Percentiles rank a stretch among this genome's conserved stretches.
These are phyloP conservation scores for Fusarium gaditjirri DNA, from an alignment of 2,329 filamentous ascomycete species.

Conservation along the genomic window DNA sequence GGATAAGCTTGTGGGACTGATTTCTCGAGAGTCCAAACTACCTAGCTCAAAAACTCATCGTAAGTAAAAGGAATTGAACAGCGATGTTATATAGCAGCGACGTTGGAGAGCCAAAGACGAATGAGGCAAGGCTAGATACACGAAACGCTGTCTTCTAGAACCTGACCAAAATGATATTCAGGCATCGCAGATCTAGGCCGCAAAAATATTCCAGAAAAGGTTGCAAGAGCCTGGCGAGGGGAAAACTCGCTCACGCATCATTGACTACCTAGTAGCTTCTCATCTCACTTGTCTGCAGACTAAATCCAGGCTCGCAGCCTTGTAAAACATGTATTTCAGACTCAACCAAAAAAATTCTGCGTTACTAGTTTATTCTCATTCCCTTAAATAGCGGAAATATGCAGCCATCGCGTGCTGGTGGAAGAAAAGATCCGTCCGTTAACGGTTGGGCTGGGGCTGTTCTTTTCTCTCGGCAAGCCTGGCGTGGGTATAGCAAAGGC, in stretches of 20 bases:
- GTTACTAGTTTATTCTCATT: neutral
- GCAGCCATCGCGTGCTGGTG: slow-evolving; percentile 25
- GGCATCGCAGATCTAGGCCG: slow-evolving; percentile 23
- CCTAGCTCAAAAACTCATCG: neutral
- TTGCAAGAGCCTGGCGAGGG: slow-evolving; percentile 3
- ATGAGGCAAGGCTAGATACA: neutral
- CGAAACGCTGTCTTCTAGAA: slow-evolving; percentile 20
- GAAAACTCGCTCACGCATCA: slow-evolving; percentile 1
- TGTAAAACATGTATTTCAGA: neutral
- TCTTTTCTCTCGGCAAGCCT: neutral
- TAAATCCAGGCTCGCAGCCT: neutral
- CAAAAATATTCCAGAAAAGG: neutral
- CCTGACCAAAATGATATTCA: slow-evolving; percentile 13
- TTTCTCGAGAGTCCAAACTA: neutral
- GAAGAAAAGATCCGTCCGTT: slow-evolving; percentile 20
- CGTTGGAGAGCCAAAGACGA: neutral
- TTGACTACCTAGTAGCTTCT: neutral
- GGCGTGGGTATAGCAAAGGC: slow-evolving; percentile 24
- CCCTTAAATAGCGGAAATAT: slow-evolving; percentile 24
- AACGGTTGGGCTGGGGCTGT: slow-evolving; percentile 11
- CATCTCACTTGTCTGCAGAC: slow-evolving; percentile 6
- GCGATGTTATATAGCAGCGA: neutral
- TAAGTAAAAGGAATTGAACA: neutral
- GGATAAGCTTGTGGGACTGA: slow-evolving; percentile 13
- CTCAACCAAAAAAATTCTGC: neutral